Evolutionary conservation across 202 grass and related monocot genomes (phyloP).

Genomic region (Hordeum pubiflorum): DNA sequence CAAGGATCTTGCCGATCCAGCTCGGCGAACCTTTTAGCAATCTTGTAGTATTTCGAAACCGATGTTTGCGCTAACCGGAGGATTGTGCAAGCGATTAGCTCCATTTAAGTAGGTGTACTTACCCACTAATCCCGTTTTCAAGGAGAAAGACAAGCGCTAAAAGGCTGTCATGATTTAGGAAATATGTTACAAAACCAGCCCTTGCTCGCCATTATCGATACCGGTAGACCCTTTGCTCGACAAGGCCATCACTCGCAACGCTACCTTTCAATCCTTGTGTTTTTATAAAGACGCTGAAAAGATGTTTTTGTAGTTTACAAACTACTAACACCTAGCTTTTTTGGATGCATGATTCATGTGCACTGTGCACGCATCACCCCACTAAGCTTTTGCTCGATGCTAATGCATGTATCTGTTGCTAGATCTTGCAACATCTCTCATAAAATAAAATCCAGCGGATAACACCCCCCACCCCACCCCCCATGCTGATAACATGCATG

Average conservation of each 20-base stretch:
- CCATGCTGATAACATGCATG: background rate
- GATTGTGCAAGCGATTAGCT: background rate
- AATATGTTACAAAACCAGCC: background rate
- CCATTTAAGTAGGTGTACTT: constrained; percentile 8
- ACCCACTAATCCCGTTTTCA: background rate
- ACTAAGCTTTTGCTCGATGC: background rate
- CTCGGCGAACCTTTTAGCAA: background rate
- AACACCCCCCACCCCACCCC: background rate
- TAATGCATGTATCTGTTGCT: background rate
- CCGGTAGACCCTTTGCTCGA: constrained; percentile 25
- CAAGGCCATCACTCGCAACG: background rate
- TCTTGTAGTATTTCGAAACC: background rate
- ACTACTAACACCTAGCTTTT: background rate
- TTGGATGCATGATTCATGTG: background rate
- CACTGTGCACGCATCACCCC: background rate
- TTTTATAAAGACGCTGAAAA: background rate
- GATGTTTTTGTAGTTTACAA: background rate
- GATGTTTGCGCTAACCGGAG: background rate
- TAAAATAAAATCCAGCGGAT: background rate
- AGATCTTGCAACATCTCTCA: background rate
- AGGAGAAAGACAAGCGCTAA: background rate
- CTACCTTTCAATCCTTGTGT: background rate
- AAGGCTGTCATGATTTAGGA: background rate
- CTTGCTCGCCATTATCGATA: constrained; percentile 20
- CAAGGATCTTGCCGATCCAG: background rate